These are phyloP conservation scores for Kwoniella europaea DNA, from an alignment of 768 basidiomycete species.

Conservation along the genomic window DNA sequence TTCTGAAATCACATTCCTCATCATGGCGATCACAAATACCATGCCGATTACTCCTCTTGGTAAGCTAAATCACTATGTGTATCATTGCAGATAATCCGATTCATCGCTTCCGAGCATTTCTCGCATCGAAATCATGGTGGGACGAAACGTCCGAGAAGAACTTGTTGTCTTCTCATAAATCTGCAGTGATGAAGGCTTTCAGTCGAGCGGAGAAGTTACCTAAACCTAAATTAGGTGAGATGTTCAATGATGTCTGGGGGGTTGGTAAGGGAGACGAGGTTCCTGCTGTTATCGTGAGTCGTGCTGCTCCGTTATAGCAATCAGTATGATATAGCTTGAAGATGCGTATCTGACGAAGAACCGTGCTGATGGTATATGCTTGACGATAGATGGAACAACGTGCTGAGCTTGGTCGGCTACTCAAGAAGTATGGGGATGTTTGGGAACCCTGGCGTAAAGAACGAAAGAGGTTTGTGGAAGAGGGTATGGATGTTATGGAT, in stretches of 20 bases:
- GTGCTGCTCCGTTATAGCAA: not conserved
- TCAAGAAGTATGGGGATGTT: constrained; percentile 82
- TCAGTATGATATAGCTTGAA: not conserved
- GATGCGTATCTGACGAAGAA: not conserved
- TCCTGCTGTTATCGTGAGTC: constrained; percentile 49
- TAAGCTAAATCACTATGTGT: too few relatives aligned
- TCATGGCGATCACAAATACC: constrained; percentile 60
- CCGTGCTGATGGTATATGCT: not conserved
- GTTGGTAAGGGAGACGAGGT: constrained; percentile 63
- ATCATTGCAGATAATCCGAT: constrained; percentile 75
- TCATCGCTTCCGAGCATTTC: constrained; percentile 78
- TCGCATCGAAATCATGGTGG: constrained; percentile 88
- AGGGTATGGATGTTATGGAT: constrained; percentile 50
- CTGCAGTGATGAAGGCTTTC: constrained; percentile 77
- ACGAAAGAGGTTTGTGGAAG: constrained; percentile 59
- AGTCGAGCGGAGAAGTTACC: constrained; percentile 74
- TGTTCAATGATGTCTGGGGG: constrained; percentile 87
- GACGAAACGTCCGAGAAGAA: constrained; percentile 72
- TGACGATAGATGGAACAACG: constrained; percentile 76
- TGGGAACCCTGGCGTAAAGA: constrained; percentile 88
- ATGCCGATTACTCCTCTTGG: too few relatives aligned
- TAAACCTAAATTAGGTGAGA: constrained; percentile 72
- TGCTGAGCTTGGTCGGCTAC: constrained; percentile 71
- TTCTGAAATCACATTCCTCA: constrained; percentile 79
- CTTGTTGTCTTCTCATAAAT: constrained; percentile 70